Base-by-base conservation (phyloP, 2,329 filamentous ascomycete species). In the Aspergillus hiratsukae region DNA sequence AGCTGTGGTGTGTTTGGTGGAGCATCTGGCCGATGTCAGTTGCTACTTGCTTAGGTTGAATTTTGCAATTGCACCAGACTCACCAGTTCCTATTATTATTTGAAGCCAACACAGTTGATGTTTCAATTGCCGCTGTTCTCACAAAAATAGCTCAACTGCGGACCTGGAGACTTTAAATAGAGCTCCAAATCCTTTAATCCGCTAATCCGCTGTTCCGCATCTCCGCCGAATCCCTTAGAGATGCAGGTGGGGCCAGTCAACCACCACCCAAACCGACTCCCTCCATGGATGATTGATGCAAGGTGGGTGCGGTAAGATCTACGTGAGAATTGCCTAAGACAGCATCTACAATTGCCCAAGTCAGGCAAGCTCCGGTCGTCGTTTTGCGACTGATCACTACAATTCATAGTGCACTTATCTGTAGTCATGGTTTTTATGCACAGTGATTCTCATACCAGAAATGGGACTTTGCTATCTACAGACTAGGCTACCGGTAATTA, bases 271-370 rank as follows among this genome's bases (percentile, higher is more conserved):
- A 37, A 17, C 31, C 11, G 29, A 35, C 31, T 35, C 11, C 29
- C 4, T 31, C 14, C 14, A 17, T 37, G 31, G 14, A 17, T 37
- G 31, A 14, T 6, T 14, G 31, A 17, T 17, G 31, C 31, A 37
- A 17, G 41, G 41, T 23, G 17, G 41, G 21, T 45, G n/a, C 48
- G 54, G 50, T 53, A 49, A 31, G 60, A 62, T 62, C 58, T 53
- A 37, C 58, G 48, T 48, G 19, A 49, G 29, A 31, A 55, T 59
- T 62, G 41, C 60, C 60, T 48, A 61, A 56, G 28, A 37, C 23
- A 59, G 58, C 40, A 40, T 48, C 55, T 55, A 57, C 51, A 55
- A 55, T 58, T 58, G 50, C 60, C 56, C 52, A 61, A 60, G 52
- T 55, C 49, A 48, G 56, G 57, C 45, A 60, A 54, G 49, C 43